phyloP scores from a whole-genome alignment of 768 basidiomycete species.

The Kwoniella sp. region DNA sequence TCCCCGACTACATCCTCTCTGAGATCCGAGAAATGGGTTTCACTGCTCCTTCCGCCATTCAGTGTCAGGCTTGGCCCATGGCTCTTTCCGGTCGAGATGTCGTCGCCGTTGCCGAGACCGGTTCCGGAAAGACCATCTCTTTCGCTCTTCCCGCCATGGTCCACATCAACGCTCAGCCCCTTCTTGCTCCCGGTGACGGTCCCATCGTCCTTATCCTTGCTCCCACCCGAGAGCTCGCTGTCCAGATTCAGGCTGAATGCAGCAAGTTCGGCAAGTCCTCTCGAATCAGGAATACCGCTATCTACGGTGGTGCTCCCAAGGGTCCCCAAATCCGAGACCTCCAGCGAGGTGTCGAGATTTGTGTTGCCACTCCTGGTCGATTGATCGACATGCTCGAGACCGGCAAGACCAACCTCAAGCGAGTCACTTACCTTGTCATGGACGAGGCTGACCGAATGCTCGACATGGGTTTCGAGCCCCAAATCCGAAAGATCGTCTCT shows the following conservation, averaged over 20 bases:
- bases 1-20: slow-evolving; percentile 92
- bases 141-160: slow-evolving; percentile 99
- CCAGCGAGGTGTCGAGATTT: slow-evolving; percentile 94
- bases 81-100: slow-evolving; percentile 90
- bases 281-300: slow-evolving; percentile 95
- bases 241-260: slow-evolving; percentile 98
- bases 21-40: slow-evolving; percentile 96
- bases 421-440: slow-evolving; percentile 97
- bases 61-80: slow-evolving; percentile 99
- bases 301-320: slow-evolving; percentile 98
- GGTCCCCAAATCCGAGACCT: slow-evolving; percentile 97
- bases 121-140: slow-evolving; percentile 97
- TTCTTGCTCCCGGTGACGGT: slow-evolving; percentile 89
- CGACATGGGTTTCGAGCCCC: slow-evolving; percentile 99
- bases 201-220: slow-evolving; percentile 96
- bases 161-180: slow-evolving; percentile 98
- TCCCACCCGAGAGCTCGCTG: slow-evolving; percentile 96
- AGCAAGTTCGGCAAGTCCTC: slow-evolving; percentile 91
- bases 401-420: slow-evolving; percentile 91
- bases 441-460: slow-evolving; percentile 99
- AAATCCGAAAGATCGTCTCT: slow-evolving; percentile 95
- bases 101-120: slow-evolving; percentile 91
- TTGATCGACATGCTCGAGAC: slow-evolving; percentile 98
- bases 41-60: slow-evolving; percentile 85
- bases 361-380: slow-evolving; percentile 99